Evolutionary conservation across 2,329 filamentous ascomycete species (phyloP).

Genomic region (Microthyrium microscopicum): DNA sequence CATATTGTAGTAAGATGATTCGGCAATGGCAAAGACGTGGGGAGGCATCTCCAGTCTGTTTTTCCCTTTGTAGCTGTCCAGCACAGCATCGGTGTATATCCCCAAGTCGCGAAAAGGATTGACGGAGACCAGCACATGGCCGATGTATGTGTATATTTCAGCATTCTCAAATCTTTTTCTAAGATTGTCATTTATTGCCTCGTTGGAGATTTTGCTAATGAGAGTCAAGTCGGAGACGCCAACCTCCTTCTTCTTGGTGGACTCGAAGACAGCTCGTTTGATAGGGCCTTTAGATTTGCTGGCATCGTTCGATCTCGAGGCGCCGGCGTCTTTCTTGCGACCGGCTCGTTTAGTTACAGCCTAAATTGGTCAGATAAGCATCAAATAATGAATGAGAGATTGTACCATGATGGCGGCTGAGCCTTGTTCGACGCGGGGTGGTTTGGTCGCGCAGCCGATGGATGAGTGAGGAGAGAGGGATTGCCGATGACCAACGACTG

Average conservation of each 20-base stretch:
- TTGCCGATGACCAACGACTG: too few species aligned
- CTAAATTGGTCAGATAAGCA: slow-evolving; percentile 16
- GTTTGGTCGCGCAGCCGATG: too few species aligned
- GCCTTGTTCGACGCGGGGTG: too few species aligned
- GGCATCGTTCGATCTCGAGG: slow-evolving; percentile 24
- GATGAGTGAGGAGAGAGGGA: too few species aligned
- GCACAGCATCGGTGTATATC: slow-evolving; percentile 89
- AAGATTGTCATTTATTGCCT: slow-evolving; percentile 97
- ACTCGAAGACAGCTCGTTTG: slow-evolving; percentile 92
- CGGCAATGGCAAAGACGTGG: slow-evolving; percentile 94
- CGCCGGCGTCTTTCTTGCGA: slow-evolving; percentile 36
- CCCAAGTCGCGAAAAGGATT: slow-evolving; percentile 96
- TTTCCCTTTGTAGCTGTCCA: slow-evolving; percentile 90
- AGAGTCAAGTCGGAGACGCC: slow-evolving; percentile 94
- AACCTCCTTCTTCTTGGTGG: slow-evolving; percentile 97
- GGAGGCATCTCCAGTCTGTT: slow-evolving; percentile 87
- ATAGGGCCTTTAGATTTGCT: slow-evolving; percentile 47
- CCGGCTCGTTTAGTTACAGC: slow-evolving; percentile 41
- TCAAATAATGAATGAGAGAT: slow-evolving; percentile 7
- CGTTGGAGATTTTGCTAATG: slow-evolving; percentile 96
- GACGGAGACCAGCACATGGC: slow-evolving; percentile 96
- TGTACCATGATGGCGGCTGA: too few species aligned
- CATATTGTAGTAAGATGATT: slow-evolving; percentile 98
- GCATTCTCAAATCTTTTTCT: slow-evolving; percentile 95
- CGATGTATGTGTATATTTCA: slow-evolving; percentile 99